Percentiles rank a stretch among this genome's conserved stretches.
Evolutionary conservation across 139 green algal species (phyloP).

Genomic region (Chlamydomonas sphaeroides): DNA sequence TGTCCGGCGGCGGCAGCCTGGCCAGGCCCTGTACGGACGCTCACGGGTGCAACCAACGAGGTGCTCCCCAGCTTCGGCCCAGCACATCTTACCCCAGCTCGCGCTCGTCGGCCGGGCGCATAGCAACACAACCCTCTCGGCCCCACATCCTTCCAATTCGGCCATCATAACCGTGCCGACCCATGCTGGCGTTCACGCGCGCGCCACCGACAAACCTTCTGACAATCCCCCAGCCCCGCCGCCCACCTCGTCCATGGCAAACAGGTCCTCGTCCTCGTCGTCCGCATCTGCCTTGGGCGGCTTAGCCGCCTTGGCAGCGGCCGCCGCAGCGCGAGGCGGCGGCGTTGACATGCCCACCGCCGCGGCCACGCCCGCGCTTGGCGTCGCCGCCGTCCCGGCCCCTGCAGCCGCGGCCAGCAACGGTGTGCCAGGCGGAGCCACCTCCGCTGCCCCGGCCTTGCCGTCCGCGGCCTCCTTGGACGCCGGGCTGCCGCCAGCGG

Average conservation of each 20-base stretch:
- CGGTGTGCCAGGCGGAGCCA: neutral
- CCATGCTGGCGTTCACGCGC: too few species aligned
- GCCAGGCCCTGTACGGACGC: too few species aligned
- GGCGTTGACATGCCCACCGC: slow-evolving; percentile 18
- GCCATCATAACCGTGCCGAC: too few species aligned
- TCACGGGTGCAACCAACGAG: too few species aligned
- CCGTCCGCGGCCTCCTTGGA: neutral
- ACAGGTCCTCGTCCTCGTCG: slow-evolving; percentile 76
- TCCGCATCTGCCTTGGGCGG: slow-evolving; percentile 38
- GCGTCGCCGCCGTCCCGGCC: neutral
- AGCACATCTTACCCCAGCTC: too few species aligned
- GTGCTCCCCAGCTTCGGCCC: too few species aligned
- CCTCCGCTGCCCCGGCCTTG: neutral
- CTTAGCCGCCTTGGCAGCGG: slow-evolving; percentile 10
- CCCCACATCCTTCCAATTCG: too few species aligned
- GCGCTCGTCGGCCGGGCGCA: too few species aligned
- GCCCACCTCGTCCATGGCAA: slow-evolving; percentile 74
- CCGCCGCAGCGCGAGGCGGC: slow-evolving; percentile 28
- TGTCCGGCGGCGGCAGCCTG: too few species aligned
- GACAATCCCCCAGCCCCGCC: too few species aligned
- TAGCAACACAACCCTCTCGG: too few species aligned
- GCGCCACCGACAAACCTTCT: too few species aligned
- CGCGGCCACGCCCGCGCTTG: neutral
- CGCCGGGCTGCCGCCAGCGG: neutral
- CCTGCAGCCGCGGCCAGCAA: slow-evolving; percentile 31